Evolutionary conservation across 2,329 filamentous ascomycete genomes (phyloP), one percentile per base, ranked within the genome.

Genomic region (Aspergillus sp.): DNA sequence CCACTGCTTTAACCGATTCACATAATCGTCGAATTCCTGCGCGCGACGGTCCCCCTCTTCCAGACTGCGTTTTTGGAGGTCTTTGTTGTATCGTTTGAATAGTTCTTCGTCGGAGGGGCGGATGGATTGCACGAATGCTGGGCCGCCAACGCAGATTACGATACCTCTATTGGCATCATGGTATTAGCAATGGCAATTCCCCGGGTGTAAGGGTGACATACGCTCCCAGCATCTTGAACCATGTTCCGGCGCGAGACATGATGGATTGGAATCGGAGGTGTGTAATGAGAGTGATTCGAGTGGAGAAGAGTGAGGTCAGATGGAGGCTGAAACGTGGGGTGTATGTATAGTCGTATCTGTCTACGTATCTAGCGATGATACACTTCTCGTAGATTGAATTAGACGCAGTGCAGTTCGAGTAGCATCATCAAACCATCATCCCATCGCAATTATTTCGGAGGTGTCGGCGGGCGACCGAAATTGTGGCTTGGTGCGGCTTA

Each of bases 1-100:
- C 65, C 90, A 88, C 57, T 91, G 81, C 75, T 95, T 96, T 62
- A 98, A 69, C 57, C 84, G 82, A 39, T 62, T 78, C 27, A 96
- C 86, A 60, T 95, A 97, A 44, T 90, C 79, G 61, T 96, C 87
- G 57, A 95, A 95, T 46, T 96, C 90, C 67, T 90, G 78, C 61
- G 93, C 82, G 47, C 80, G 79, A 64, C 86, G 81, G 45, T 85
- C 76, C 12, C 89, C 80, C 46, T 83, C 80, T 66, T 90, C 90
- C n/a, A 95, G 72, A 49, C 87, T 90, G 60, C 86, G 81, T 66
- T 88, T 87, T 63, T 93, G 87, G n/a, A 98, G 78, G 30, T 97
- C 93, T 1, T 91, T 91, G 67, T 91, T 97, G 73, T 97, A 97
- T 68, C 78, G 82, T 66, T 79, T 76, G 75, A 94, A 90, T 34